phyloP scores from a whole-genome alignment of 1,284 basidiomycete genomes.

The Ceratorhiza oryzae-sativae region DNA sequence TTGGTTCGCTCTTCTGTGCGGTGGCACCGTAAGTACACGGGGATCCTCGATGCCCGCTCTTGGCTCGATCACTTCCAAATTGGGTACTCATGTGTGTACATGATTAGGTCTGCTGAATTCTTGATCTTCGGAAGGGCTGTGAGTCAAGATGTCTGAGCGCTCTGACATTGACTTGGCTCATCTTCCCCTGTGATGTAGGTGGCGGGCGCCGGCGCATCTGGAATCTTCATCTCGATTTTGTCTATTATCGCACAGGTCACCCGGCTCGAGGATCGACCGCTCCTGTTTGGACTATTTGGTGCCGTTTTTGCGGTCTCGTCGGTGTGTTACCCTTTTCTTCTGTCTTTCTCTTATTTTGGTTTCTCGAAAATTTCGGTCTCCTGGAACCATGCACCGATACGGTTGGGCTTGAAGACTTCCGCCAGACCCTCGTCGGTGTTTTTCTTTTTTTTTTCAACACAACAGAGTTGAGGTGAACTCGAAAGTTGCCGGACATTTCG shows the following conservation, averaged over 20 bases:
- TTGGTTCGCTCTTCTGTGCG: conserved; percentile 60
- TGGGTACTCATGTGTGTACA: background rate
- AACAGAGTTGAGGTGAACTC: background rate
- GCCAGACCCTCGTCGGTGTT: background rate
- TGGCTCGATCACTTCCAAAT: conserved; percentile 18
- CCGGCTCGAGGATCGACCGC: conserved; percentile 52
- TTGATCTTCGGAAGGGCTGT: conserved; percentile 60
- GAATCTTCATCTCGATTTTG: conserved; percentile 48
- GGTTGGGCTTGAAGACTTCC: background rate
- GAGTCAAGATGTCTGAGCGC: background rate
- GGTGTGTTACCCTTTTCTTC: background rate
- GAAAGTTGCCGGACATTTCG: background rate
- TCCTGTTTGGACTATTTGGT: conserved; percentile 48
- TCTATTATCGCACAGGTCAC: conserved; percentile 54
- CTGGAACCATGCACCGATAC: too few species aligned
- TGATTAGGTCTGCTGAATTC: conserved; percentile 42
- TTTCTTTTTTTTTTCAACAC: background rate
- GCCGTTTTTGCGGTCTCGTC: conserved; percentile 42
- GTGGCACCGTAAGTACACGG: conserved; percentile 49
- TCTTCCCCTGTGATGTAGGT: background rate
- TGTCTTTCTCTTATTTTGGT: background rate
- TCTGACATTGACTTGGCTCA: background rate
- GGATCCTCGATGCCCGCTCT: background rate
- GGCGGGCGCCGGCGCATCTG: conserved; percentile 53
- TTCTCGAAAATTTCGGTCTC: conserved; percentile 43